Base-by-base conservation (phyloP, 169 alveolate genomes). In the Plasmodium blacklocki region DNA sequence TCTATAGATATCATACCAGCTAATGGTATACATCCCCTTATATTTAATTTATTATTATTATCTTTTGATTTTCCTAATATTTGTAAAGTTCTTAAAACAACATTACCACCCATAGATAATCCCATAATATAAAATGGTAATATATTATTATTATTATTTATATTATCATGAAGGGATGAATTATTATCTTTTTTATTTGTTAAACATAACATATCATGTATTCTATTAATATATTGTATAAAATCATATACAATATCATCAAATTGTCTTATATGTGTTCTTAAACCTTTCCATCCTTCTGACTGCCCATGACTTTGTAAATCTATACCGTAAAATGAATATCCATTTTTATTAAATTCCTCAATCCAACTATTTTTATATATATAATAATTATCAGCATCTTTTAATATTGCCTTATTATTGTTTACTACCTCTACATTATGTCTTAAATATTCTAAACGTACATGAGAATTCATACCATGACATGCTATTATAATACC, bases 21-120 rank as follows among this genome's bases (percentile, higher is more conserved):
- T 60, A 93, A 59, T 12, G 94, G 76, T 52, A 93, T 76, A 45
- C 92, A 63, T 12, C 94, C 96, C 58, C 88, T 93, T 56, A 93
- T 76, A 62, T 92, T 87, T 49, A 74, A 50, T 32, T 67, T 80
- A 7, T 47, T 45, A 15, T 43, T 70, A 45, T 78, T 88, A 62
- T 66, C 73, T 71, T 64, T 74, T 54, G 91, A 76, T 29, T 63
- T 75, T n/a, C 72, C 59, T 39, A 80, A 58, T n/a, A 76, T 74
- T 60, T 92, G 91, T 59, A 89, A 74, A 12, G 63, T 52, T 23
- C 95, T 43, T 39, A 91, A 62, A 18, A 88, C 94, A 12, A 93
- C 89, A 88, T 91, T 91, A 11, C 96, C 96, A 3, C 96, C 96
- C 96, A 93, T 93, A 26, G 94, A 89, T 18, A 91, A 47, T 5